These are phyloP conservation scores for Jacaranda copaia DNA, from an alignment of 257 asterid species.

Conservation along the genomic window DNA sequence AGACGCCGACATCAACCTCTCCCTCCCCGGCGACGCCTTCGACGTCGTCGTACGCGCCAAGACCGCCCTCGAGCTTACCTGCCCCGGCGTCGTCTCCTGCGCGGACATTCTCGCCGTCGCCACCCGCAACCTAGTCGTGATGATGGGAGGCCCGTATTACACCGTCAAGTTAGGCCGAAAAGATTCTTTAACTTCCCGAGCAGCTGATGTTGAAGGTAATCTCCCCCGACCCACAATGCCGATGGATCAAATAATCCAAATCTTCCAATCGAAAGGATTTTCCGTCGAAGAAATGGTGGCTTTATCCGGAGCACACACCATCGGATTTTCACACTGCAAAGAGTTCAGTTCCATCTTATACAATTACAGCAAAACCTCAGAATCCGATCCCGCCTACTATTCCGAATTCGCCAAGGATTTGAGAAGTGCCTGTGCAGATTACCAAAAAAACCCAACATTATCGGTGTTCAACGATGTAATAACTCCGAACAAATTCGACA, in stretches of 20 bases:
- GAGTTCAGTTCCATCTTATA: slow-evolving; percentile 65
- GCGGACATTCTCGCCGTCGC: slow-evolving; percentile 76
- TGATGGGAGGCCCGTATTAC: slow-evolving; percentile 77
- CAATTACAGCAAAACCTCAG: slow-evolving; percentile 48
- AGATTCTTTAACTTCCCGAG: slow-evolving; percentile 48
- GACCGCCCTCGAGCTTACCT: slow-evolving; percentile 67
- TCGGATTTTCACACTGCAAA: slow-evolving; percentile 78
- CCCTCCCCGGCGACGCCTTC: slow-evolving; percentile 82
- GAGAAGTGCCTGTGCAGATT: slow-evolving; percentile 58
- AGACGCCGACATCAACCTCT: slow-evolving; percentile 72
- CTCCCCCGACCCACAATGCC: slow-evolving; percentile 62
- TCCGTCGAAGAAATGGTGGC: slow-evolving; percentile 70
- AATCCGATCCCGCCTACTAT: slow-evolving; percentile 61
- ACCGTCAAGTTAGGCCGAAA: slow-evolving; percentile 59
- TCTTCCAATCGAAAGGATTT: slow-evolving; percentile 54
- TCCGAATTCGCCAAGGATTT: slow-evolving; percentile 57
- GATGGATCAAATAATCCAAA: slow-evolving; percentile 48
- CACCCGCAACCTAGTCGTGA: slow-evolving; percentile 62
- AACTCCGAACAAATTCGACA: slow-evolving; percentile 66
- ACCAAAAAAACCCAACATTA: slow-evolving; percentile 55
- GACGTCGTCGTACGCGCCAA: slow-evolving; percentile 76
- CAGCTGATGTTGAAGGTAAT: slow-evolving; percentile 53
- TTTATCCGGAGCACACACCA: slow-evolving; percentile 72
- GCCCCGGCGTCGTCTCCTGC: slow-evolving; percentile 75
- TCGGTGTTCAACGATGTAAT: slow-evolving; percentile 68